Evolutionary conservation across 2,329 filamentous ascomycete species (phyloP), one percentile per base, ranked within the genome.

Genomic region (Dothiorella sarmentorum): DNA sequence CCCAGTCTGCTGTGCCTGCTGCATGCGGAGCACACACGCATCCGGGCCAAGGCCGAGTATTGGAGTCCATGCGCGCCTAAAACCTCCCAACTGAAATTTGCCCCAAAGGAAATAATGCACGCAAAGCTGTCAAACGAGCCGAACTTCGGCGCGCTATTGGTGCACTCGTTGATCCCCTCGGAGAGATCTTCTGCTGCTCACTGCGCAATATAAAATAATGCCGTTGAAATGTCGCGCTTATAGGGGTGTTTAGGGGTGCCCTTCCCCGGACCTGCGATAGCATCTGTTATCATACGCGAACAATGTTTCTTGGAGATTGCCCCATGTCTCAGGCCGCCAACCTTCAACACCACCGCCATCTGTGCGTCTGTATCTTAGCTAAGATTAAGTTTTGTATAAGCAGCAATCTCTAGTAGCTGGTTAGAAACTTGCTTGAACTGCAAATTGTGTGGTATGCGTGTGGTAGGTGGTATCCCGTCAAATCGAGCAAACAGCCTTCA

Each of bases 61-160:
- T 53, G 49, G 31, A 22, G 47, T 22, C 47, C 47, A 35, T 52
- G 31, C 47, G 47, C 47, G 47, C 47, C 47, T 52, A 26, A 52
- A 37, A n/a, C 20, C 22, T 38, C 47, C 47, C 47, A 52, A 52
- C 31, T 52, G 49, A 53, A 53, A 53, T 53, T 53, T 53, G 33
- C 33, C 35, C 20, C n/a, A n/a, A n/a, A n/a, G n/a, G n/a, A n/a
- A n/a, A n/a, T n/a, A n/a, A n/a, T n/a, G n/a, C n/a, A n/a, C n/a
- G n/a, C 18, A 18, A 40, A 27, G 49, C 35, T 9, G 35, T 53
- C 22, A n/a, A 33, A n/a, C 33, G 29, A 6, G 29, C 29, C 29
- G 29, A 31, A 33, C 33, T 40, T 33, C 49, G 33, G 49, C 15
- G 49, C 35, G 49, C 49, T 40, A 53, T 40, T 40, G 49, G 33